Base-by-base conservation (phyloP, 2,329 filamentous ascomycete genomes). In the Aspergillus thermomutatus region DNA sequence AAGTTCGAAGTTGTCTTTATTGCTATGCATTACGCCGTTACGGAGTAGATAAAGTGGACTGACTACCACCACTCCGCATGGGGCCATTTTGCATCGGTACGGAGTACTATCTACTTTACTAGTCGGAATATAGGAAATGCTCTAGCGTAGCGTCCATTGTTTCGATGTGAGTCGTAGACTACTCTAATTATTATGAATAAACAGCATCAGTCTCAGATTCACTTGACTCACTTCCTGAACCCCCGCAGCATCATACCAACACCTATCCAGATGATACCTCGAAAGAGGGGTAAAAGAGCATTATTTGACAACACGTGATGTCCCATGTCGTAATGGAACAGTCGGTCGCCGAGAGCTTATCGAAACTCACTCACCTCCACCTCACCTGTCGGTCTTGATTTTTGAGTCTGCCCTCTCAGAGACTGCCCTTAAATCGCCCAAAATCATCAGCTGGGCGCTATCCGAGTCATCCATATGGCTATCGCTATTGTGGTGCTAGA, bases 381-480 rank as follows among this genome's bases (percentile, higher is more conserved):
- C 43, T 23, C 3, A 21, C 43, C 11, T 26, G n/a, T 21, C 10
- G 43, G 10, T 46, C 19, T 11, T 28, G 26, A 21, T 34, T 40
- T 19, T 50, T 17, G 14, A 19, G 9, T 17, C 14, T 40, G 4
- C 11, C 9, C 9, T 23, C 28, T 50, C 10, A 17, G 8, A 17
- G 27, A n/a, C 28, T 19, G 4, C 17, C 34, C 14, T 17, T 17
- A 37, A 5, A 17, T 37, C 31, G 14, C 14, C 31, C 31, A 37
- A 37, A 37, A 14, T 37, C 31, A 37, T 37, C 31, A 31, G n/a
- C 46, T 17, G 46, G 17, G 23, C n/a, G 3, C 11, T 25, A 47
- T 19, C 46, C 25, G 31, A 37, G 19, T 27, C 49, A 31, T 59
- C 63, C 56, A 43, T 63, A 71, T 72, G 69, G 64, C 66, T 63